Evolutionary conservation across 1,284 basidiomycete species (phyloP).

Genomic region (Malassezia yamatoensis): DNA sequence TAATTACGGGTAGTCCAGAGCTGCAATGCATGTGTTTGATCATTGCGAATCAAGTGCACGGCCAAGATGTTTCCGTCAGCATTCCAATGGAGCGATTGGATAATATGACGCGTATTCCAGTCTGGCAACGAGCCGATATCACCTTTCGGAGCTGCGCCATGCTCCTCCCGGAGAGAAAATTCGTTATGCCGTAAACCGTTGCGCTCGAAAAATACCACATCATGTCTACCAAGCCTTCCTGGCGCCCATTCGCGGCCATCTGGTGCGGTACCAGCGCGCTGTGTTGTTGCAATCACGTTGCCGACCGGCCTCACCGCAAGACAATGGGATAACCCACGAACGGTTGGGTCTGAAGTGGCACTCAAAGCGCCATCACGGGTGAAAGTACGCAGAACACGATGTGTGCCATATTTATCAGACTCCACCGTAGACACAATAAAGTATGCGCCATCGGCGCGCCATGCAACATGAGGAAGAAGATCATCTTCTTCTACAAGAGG

Average conservation of each 20-base stretch:
- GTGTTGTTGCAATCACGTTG: slow-evolving; percentile 67
- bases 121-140: slow-evolving; percentile 20
- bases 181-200: slow-evolving; percentile 88
- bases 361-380: slow-evolving; percentile 63
- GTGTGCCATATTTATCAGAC: slow-evolving; percentile 13
- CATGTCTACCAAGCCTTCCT: slow-evolving; percentile 55
- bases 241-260: slow-evolving; percentile 43
- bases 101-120: slow-evolving; percentile 50
- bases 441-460: slow-evolving; percentile 83
- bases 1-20: slow-evolving; percentile 93
- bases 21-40: slow-evolving; percentile 55
- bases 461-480: slow-evolving; percentile 63
- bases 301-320: slow-evolving; percentile 83
- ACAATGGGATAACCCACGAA: slow-evolving; percentile 69
- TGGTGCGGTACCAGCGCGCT: slow-evolving; percentile 66
- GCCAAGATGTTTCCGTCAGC: slow-evolving; percentile 75
- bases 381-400: slow-evolving; percentile 60
- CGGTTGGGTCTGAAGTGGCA: slow-evolving; percentile 66
- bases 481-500: slow-evolving; percentile 60
- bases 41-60: slow-evolving; percentile 46
- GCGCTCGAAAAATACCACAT: slow-evolving; percentile 87
- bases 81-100: slow-evolving; percentile 75
- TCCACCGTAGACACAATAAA: slow-evolving; percentile 73
- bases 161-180: slow-evolving; percentile 60
- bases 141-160: slow-evolving; percentile 41